phyloP scores from a whole-genome alignment of 2,329 filamentous ascomycete genomes.

The Volutella citrinella region DNA sequence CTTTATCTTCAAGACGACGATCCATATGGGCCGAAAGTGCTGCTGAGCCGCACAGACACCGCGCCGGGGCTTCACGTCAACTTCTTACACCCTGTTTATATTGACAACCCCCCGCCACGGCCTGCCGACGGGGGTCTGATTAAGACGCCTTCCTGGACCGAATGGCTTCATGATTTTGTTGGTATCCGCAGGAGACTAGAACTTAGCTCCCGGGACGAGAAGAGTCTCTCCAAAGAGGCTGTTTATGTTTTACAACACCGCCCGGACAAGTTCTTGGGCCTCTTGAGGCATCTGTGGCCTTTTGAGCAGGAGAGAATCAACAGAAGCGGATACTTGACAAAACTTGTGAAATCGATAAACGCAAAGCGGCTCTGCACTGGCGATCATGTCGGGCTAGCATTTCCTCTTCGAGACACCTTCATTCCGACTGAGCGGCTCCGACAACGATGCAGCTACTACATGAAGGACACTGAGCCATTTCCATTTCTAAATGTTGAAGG shows the following conservation, averaged over 20 bases:
- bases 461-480: too few species aligned
- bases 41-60: too few species aligned
- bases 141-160: constrained; percentile 6
- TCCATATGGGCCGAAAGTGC: too few species aligned
- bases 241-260: constrained; percentile 11
- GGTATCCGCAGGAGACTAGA: constrained; percentile 6
- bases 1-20: constrained; percentile 17
- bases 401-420: constrained; percentile 14
- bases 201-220: neutral
- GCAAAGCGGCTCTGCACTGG: constrained; percentile 12
- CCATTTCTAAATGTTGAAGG: too few species aligned
- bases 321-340: neutral
- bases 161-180: constrained; percentile 12
- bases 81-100: constrained; percentile 11
- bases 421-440: too few species aligned
- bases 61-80: neutral
- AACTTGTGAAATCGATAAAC: constrained; percentile 8
- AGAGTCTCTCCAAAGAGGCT: constrained; percentile 5
- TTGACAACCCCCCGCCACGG: constrained; percentile 2
- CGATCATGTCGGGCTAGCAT: constrained; percentile 15
- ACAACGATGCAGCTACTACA: too few species aligned
- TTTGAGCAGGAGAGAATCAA: neutral
- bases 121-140: too few species aligned
- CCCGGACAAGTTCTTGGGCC: constrained; percentile 4
- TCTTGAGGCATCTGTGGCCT: constrained; percentile 9